These are phyloP conservation scores for Fusarium sp. DNA, from an alignment of 2,329 filamentous ascomycete genomes.

Conservation along the genomic window DNA sequence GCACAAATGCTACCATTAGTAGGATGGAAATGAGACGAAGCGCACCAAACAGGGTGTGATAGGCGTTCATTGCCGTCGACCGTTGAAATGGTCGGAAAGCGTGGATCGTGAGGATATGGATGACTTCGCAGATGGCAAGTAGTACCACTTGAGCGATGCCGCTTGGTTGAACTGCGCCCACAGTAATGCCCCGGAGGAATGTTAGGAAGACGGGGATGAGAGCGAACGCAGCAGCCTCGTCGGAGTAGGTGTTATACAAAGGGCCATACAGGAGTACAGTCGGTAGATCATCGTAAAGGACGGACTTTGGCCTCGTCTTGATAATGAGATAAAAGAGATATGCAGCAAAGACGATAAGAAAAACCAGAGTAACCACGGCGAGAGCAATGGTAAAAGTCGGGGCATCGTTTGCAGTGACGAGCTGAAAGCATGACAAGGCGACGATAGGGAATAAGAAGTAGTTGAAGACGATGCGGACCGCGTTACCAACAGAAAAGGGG, in stretches of 20 bases:
- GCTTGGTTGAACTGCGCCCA: constrained; percentile 92
- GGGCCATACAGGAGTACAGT: constrained; percentile 93
- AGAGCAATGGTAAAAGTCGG: constrained; percentile 80
- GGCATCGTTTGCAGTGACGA: constrained; percentile 80
- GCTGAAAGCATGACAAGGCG: constrained; percentile 89
- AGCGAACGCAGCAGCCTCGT: constrained; percentile 91
- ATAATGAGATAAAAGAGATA: constrained; percentile 89
- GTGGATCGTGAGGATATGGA: constrained; percentile 87
- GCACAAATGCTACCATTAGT: constrained; percentile 86
- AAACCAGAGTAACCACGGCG: constrained; percentile 80
- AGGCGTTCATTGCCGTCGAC: constrained; percentile 97
- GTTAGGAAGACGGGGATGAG: constrained; percentile 89
- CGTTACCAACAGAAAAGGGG: constrained; percentile 85
- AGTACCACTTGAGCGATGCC: constrained; percentile 94
- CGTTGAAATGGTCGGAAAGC: constrained; percentile 92
- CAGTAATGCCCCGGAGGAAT: constrained; percentile 87
- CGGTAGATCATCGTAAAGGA: constrained; percentile 92
- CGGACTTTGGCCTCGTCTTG: constrained; percentile 83
- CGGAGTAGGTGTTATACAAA: constrained; percentile 97
- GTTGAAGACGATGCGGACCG: constrained; percentile 90
- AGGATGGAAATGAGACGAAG: constrained; percentile 83
- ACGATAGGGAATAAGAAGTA: constrained; percentile 92
- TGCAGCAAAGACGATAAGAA: constrained; percentile 79
- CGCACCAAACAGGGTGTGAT: constrained; percentile 87
- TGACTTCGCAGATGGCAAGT: constrained; percentile 93